These are phyloP conservation scores for Boehmeria nivea DNA, from an alignment of 306 rosid species.

Conservation along the genomic window DNA sequence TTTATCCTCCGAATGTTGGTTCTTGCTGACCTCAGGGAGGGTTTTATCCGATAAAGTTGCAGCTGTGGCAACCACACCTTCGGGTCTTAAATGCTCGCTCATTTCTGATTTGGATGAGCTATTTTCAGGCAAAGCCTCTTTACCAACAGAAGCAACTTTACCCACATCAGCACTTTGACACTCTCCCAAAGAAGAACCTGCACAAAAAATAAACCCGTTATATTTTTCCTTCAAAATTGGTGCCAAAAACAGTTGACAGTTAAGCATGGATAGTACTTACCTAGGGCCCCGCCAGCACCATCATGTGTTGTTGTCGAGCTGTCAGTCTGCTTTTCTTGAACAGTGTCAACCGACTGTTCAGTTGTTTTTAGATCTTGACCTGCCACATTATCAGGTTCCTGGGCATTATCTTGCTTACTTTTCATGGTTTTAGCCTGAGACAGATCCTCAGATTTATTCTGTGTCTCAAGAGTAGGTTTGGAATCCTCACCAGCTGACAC, in stretches of 20 bases:
- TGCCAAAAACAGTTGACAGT: background rate
- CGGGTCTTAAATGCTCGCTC: slow-evolving; percentile 27
- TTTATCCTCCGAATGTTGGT: slow-evolving; percentile 29
- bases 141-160: slow-evolving; percentile 26
- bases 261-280: slow-evolving; percentile 29
- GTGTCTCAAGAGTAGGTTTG: slow-evolving; percentile 34
- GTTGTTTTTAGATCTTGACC: slow-evolving; percentile 33
- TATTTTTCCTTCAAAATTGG: background rate
- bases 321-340: slow-evolving; percentile 34
- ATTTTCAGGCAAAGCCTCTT: slow-evolving; percentile 31
- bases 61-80: slow-evolving; percentile 23
- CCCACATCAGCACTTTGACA: slow-evolving; percentile 31
- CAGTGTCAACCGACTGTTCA: slow-evolving; percentile 28
- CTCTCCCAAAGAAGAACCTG: slow-evolving; percentile 48
- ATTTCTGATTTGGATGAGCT: slow-evolving; percentile 23
- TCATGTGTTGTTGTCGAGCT: slow-evolving; percentile 35
- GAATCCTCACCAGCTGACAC: slow-evolving; percentile 35
- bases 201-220: slow-evolving; percentile 24
- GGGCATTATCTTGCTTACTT: slow-evolving; percentile 33
- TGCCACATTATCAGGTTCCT: slow-evolving; percentile 31
- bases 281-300: slow-evolving; percentile 27
- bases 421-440: slow-evolving; percentile 22
- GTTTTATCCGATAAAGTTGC: slow-evolving; percentile 21
- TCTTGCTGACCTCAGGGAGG: slow-evolving; percentile 32
- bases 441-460: slow-evolving; percentile 32